phyloP scores from a whole-genome alignment of 805 yeast species.

The Wickerhamiella nectarea region DNA sequence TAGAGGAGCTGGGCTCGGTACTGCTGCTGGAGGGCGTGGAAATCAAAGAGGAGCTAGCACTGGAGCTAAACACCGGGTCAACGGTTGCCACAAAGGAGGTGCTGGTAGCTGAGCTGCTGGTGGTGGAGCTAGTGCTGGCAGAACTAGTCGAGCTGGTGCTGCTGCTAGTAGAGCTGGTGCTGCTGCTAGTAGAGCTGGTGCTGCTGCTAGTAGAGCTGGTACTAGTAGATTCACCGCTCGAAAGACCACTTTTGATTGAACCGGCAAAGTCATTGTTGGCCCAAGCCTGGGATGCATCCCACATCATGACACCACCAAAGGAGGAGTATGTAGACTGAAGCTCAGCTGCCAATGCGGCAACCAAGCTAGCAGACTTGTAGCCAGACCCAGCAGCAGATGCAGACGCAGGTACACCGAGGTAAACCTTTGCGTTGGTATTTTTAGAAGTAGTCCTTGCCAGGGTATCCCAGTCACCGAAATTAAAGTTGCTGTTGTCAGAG shows the following conservation, averaged over 20 bases:
- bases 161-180: neutral
- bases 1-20: too few species aligned
- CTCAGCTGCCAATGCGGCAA: slow-evolving; percentile 13
- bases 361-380: slow-evolving; percentile 33
- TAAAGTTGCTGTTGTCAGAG: slow-evolving; percentile 24
- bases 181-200: neutral
- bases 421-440: slow-evolving; percentile 41
- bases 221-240: slow-evolving; percentile 26
- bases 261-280: slow-evolving; percentile 36
- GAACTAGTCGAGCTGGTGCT: neutral
- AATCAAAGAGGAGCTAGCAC: neutral
- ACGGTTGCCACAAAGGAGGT: neutral
- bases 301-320: slow-evolving; percentile 59
- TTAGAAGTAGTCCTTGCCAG: slow-evolving; percentile 34
- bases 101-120: neutral
- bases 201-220: neutral
- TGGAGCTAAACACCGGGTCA: too few species aligned
- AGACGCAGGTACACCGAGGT: slow-evolving; percentile 50
- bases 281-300: slow-evolving; percentile 68
- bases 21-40: neutral
- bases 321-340: slow-evolving; percentile 24
- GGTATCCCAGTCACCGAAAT: slow-evolving; percentile 35
- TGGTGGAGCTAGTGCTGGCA: neutral
- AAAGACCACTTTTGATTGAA: slow-evolving; percentile 31
- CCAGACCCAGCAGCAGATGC: slow-evolving; percentile 42